These are phyloP conservation scores for Penicillium cinerascens DNA, from an alignment of 495 filamentous ascomycete species.

Conservation along the genomic window DNA sequence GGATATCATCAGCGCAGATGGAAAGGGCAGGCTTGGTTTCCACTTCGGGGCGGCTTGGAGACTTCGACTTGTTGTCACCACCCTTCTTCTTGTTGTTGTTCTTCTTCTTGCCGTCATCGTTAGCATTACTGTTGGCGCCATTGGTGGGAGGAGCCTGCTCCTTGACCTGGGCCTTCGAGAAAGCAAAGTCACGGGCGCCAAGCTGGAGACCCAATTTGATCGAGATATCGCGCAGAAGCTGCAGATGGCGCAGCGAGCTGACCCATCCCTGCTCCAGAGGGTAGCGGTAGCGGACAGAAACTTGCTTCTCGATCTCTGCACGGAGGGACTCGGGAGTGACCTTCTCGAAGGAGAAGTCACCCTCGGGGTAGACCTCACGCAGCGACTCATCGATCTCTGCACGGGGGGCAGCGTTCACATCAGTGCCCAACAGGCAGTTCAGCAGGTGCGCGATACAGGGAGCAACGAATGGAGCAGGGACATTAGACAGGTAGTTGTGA, in stretches of 20 bases:
- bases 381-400: constrained; percentile 74
- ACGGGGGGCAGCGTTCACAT: constrained; percentile 69
- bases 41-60: constrained; percentile 45
- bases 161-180: constrained; percentile 49
- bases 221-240: constrained; percentile 83
- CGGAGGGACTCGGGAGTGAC: constrained; percentile 69
- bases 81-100: constrained; percentile 67
- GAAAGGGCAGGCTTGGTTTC: constrained; percentile 42
- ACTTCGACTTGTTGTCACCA: constrained; percentile 51
- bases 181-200: constrained; percentile 75
- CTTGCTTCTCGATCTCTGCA: constrained; percentile 67
- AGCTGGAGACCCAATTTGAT: constrained; percentile 92
- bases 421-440: constrained; percentile 86
- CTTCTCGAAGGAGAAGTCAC: constrained; percentile 76
- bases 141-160: constrained; percentile 38
- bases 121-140: constrained; percentile 34
- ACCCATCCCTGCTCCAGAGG: constrained; percentile 66
- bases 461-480: constrained; percentile 74
- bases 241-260: constrained; percentile 63
- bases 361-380: constrained; percentile 71
- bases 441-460: constrained; percentile 81
- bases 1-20: constrained; percentile 79
- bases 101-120: constrained; percentile 65
- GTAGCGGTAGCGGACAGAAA: constrained; percentile 69
- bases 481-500: constrained; percentile 69